Conservation (phyloP, 306 rosid genomes). For the Castanopsis chinensis region DNA sequence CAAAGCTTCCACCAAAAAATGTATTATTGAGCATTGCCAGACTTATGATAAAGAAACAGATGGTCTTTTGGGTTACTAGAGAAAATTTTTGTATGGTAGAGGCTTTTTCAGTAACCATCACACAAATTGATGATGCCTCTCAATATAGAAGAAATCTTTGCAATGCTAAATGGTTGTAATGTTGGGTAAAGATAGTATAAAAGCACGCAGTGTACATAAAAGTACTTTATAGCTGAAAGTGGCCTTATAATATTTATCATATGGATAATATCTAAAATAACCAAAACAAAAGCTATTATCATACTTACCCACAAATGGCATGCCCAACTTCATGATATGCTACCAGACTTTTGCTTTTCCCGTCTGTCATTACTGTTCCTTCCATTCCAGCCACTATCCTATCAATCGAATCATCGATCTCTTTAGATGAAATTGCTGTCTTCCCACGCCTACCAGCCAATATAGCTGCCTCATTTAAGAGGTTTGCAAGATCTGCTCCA, state of each 20-base stretch:
- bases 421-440: slow-evolving; percentile 86
- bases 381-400: slow-evolving; percentile 99
- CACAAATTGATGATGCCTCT: neutral
- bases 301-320: slow-evolving; percentile 89
- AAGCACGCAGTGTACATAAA: neutral
- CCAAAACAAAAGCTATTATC: neutral
- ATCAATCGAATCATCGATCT: slow-evolving; percentile 94
- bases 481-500: slow-evolving; percentile 99
- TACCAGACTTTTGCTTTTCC: slow-evolving; percentile 95
- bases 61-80: neutral
- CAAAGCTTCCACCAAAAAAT: neutral
- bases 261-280: neutral
- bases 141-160: too few relatives aligned
- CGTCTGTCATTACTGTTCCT: slow-evolving; percentile 98
- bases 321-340: slow-evolving; percentile 99
- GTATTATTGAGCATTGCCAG: neutral
- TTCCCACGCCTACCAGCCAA: slow-evolving; percentile 94
- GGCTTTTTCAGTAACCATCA: neutral
- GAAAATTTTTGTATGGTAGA: neutral
- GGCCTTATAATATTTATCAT: neutral
- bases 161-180: neutral
- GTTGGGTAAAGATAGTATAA: neutral
- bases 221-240: neutral
- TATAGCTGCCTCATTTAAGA: slow-evolving; percentile 95
- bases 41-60: neutral